Evolutionary conservation across 768 basidiomycete genomes (phyloP).

Genomic region (Naganishia friedmannii): DNA sequence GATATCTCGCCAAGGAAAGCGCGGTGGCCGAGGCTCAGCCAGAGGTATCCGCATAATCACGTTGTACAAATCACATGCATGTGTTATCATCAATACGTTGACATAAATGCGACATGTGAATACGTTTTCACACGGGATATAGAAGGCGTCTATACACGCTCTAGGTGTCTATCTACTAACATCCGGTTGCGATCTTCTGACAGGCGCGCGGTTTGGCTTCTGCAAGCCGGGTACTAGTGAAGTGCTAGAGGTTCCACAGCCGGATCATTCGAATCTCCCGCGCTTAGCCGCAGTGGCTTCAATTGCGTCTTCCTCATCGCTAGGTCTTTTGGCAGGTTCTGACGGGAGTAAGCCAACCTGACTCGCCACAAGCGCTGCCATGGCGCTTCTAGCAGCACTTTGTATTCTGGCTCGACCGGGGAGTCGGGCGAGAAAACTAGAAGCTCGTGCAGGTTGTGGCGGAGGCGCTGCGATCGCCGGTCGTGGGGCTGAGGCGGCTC

Average conservation of each 20-base stretch:
- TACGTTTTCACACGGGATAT: background rate
- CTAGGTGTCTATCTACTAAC: background rate
- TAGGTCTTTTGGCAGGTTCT: background rate
- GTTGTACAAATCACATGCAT: background rate
- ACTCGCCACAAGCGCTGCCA: background rate
- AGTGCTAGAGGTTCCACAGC: background rate
- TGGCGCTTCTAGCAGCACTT: background rate
- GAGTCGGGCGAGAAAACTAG: background rate
- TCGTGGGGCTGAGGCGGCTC: background rate
- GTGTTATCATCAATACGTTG: background rate
- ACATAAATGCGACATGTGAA: background rate
- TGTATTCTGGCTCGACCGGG: background rate
- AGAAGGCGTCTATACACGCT: background rate
- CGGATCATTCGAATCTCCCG: background rate
- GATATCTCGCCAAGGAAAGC: slow-evolving; percentile 42
- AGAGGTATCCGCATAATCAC: background rate
- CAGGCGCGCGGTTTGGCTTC: background rate
- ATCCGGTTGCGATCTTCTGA: background rate
- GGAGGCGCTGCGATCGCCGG: background rate
- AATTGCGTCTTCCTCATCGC: background rate
- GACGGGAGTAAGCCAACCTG: background rate
- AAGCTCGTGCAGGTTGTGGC: background rate
- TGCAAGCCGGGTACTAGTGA: background rate
- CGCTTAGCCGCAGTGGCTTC: background rate
- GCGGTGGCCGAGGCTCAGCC: background rate